Base-by-base conservation (phyloP, 306 rosid species). In the Neltuma alba region DNA sequence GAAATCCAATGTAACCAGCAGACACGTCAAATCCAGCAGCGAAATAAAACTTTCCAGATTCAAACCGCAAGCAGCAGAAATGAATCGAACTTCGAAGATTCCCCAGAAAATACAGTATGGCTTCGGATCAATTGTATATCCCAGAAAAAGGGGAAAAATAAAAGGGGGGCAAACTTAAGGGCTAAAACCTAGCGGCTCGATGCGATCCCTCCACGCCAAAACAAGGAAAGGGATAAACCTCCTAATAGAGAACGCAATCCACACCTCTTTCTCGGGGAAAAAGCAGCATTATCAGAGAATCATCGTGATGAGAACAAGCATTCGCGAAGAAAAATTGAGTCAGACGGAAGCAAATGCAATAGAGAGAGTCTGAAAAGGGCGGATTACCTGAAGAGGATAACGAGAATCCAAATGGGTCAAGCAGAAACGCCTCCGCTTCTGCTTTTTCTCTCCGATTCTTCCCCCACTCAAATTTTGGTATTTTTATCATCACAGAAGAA, bases 351-450 rank as follows among this genome's bases (percentile, higher is more conserved):
- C 67, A 38, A 34, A 28, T 41, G 30, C 21, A 6, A 38, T 1
- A 23, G 41, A 30, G 9, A 74, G 27, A 15, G 3, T 4, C n/a
- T n/a, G 25, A 18, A 25, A 55, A 55, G n/a, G 37, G 40, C 20
- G 18, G 23, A 45, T 63, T 45, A 87, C 88, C 88, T 20, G 66
- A 65, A 31, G 42, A 75, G 63, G 85, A 86, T 80, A 79, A 67
- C 52, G 55, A 2, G 78, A 77, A 62, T 54, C 28, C 31, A 52
- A 44, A 31, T 34, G 41, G 58, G 74, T 28, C 42, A 66, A 67
- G 74, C 73, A 52, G 47, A 21, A 40, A 9, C 4, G 40, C 38
- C 21, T 36, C 65, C 42, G 42, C 41, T 62, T 27, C 33, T 18
- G 25, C 47, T 27, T 14, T 42, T 36, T 66, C 9, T 21, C 31